Percentiles rank a stretch among this genome's conserved stretches.
Evolutionary conservation across 2,329 filamentous ascomycete species (phyloP).

Genomic region (Aaosphaeria arxii): DNA sequence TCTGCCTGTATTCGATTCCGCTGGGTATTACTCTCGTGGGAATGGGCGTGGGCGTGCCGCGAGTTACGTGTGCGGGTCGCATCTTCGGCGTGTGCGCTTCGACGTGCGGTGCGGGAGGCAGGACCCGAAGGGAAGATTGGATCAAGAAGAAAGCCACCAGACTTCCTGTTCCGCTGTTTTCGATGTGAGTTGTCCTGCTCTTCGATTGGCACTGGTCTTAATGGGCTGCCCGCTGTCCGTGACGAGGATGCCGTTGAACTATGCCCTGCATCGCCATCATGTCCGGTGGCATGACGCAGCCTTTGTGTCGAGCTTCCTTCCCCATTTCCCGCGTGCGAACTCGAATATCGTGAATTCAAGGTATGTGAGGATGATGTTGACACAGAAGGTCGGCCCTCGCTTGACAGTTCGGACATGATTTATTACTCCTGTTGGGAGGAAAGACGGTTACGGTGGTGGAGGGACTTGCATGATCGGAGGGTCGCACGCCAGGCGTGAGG

Average conservation of each 20-base stretch:
- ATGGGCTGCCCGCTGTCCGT: constrained; percentile 9
- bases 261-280: too few species aligned
- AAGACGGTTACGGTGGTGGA: constrained; percentile 17
- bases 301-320: constrained; percentile 26
- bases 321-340: constrained; percentile 19
- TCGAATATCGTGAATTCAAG: constrained; percentile 25
- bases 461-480: constrained; percentile 24
- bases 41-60: constrained; percentile 29
- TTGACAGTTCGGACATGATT: constrained; percentile 32
- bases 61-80: constrained; percentile 38
- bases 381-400: constrained; percentile 30
- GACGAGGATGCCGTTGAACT: background rate
- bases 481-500: background rate
- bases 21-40: constrained; percentile 21
- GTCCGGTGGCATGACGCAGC: constrained; percentile 7
- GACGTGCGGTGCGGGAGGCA: constrained; percentile 23
- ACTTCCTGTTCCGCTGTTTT: constrained; percentile 26
- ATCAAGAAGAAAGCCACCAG: constrained; percentile 48
- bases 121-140: constrained; percentile 30
- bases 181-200: constrained; percentile 32
- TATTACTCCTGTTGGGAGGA: constrained; percentile 3
- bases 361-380: constrained; percentile 33
- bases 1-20: constrained; percentile 30
- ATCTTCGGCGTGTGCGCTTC: constrained; percentile 24
- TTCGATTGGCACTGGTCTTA: constrained; percentile 21